These are phyloP conservation scores for Gilbertella persicaria DNA, from an alignment of 371 early-diverging fungal species.

Conservation along the genomic window DNA sequence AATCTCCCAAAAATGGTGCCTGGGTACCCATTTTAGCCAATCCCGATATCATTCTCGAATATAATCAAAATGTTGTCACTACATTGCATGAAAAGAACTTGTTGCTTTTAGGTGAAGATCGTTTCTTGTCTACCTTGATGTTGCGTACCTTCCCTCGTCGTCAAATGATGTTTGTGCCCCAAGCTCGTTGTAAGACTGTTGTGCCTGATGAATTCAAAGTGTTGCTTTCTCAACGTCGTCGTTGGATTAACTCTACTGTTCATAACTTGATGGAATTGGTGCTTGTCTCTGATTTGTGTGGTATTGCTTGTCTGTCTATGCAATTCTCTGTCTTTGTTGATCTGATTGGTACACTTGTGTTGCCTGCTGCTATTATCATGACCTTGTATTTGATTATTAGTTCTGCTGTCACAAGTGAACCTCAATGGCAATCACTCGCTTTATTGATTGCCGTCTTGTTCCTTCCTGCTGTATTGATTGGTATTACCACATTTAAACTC, in stretches of 20 bases:
- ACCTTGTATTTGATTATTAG: constrained; percentile 79
- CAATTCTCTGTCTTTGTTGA: constrained; percentile 97
- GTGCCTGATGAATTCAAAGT: constrained; percentile 93
- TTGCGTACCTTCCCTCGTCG: constrained; percentile 90
- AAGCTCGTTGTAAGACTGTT: constrained; percentile 91
- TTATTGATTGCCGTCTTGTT: constrained; percentile 71
- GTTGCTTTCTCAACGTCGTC: constrained; percentile 93
- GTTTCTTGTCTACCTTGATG: constrained; percentile 94
- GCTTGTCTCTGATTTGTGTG: constrained; percentile 92
- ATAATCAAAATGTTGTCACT: constrained; percentile 86
- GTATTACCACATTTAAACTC: constrained; percentile 78
- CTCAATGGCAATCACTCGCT: constrained; percentile 70
- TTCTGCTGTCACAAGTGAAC: constrained; percentile 49
- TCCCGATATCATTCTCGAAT: constrained; percentile 87
- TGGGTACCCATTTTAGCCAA: constrained; percentile 88
- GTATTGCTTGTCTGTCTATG: constrained; percentile 98
- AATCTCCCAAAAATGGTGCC: constrained; percentile 74
- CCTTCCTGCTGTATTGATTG: constrained; percentile 83
- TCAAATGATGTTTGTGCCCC: constrained; percentile 92
- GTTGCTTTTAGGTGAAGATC: constrained; percentile 94
- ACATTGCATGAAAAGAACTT: constrained; percentile 97
- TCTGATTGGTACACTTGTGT: constrained; percentile 92
- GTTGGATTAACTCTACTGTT: constrained; percentile 99
- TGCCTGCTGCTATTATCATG: constrained; percentile 94
- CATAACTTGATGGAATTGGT: constrained; percentile 97